These are phyloP conservation scores for Persicaria maculosa DNA, from an alignment of 148 eudicot species.

Conservation along the genomic window DNA sequence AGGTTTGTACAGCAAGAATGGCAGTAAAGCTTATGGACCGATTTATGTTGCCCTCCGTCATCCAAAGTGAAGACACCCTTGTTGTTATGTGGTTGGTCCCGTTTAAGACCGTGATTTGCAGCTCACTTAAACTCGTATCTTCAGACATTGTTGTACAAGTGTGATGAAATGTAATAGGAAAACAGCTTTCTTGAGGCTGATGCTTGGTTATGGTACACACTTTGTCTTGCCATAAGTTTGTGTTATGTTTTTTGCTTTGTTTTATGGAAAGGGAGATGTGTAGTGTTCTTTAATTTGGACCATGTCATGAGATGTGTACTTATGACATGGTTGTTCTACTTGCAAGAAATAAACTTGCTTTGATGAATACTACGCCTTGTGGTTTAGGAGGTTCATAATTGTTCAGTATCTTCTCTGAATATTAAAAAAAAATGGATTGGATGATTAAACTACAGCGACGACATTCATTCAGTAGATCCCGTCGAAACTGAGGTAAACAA, in stretches of 20 bases:
- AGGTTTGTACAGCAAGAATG: conserved; percentile 11
- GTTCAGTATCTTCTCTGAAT: no score
- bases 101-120: neutral
- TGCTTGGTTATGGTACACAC: neutral
- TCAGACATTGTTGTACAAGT: conserved; percentile 1
- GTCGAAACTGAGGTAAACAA: no score
- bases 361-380: neutral
- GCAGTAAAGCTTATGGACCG: neutral
- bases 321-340: neutral
- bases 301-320: neutral
- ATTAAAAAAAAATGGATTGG: no score
- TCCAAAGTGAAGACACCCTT: neutral
- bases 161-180: conserved; percentile 3
- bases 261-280: neutral
- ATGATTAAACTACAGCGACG: no score
- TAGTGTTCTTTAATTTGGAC: neutral
- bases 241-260: neutral
- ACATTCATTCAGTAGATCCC: no score
- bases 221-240: no score
- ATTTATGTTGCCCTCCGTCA: neutral
- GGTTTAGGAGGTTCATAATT: neutral
- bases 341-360: neutral
- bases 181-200: neutral
- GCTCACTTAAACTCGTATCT: neutral
- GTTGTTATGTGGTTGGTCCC: neutral